A percentile compares a stretch with the other conserved stretches of the same genome.
Evolutionary conservation across 2,329 filamentous ascomycete genomes (phyloP).

Genomic region (Xylaria sp.): DNA sequence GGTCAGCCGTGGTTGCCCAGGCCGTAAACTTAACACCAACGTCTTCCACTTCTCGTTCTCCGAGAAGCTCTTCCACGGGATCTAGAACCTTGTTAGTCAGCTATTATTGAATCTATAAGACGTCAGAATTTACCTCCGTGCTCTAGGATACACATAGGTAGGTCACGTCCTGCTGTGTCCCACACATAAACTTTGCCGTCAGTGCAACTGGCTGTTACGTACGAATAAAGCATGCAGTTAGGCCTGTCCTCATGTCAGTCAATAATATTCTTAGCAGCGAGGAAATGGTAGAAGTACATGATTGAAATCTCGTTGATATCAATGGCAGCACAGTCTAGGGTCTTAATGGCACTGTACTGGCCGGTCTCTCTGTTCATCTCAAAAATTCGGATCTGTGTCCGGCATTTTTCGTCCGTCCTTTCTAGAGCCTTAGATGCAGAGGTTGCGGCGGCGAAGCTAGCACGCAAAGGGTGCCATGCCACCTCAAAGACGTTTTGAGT

Average conservation of each 20-base stretch:
- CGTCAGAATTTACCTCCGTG: constrained; percentile 60
- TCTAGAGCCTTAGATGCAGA: constrained; percentile 58
- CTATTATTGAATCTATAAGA: constrained; percentile 40
- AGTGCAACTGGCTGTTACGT: constrained; percentile 70
- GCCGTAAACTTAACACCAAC: constrained; percentile 71
- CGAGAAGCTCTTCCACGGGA: constrained; percentile 51
- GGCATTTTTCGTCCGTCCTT: constrained; percentile 55
- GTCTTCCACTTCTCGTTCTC: constrained; percentile 64
- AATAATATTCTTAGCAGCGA: not conserved
- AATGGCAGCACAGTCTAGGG: constrained; percentile 66
- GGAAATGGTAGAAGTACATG: constrained; percentile 46
- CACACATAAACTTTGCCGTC: constrained; percentile 71
- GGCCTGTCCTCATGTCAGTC: constrained; percentile 52
- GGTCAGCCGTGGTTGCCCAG: constrained; percentile 66
- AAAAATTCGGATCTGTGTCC: constrained; percentile 69
- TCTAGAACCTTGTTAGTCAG: constrained; percentile 34
- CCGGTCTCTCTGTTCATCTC: constrained; percentile 46
- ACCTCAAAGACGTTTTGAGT: constrained; percentile 73
- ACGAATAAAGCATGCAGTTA: constrained; percentile 61
- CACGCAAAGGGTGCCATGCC: constrained; percentile 67
- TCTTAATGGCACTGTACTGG: constrained; percentile 60
- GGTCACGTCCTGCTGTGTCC: constrained; percentile 67
- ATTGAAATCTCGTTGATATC: constrained; percentile 72
- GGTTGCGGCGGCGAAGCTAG: constrained; percentile 66
- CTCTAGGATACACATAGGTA: constrained; percentile 63